Conservation (phyloP, 1,284 basidiomycete species). For the Gymnopus androsaceus region DNA sequence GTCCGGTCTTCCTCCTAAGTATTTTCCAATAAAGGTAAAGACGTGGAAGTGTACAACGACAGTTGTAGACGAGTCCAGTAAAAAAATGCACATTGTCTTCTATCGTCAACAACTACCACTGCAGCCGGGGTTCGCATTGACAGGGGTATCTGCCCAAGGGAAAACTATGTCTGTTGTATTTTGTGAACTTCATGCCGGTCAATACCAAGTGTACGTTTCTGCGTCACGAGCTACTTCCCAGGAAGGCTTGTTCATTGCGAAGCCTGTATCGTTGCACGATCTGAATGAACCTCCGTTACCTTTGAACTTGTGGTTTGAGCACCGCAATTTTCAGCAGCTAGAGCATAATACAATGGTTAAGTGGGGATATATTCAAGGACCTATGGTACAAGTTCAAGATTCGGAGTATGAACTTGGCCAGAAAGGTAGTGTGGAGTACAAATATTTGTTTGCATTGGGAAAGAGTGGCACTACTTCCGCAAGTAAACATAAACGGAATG, state of each 20-base stretch:
- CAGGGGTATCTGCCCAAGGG: constrained; percentile 19
- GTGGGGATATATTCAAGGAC: not conserved
- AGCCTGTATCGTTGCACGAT: not conserved
- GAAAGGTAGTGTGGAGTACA: not conserved
- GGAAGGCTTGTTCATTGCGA: constrained; percentile 12
- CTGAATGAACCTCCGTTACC: not conserved
- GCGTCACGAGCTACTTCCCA: constrained; percentile 18
- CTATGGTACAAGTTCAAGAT: not conserved
- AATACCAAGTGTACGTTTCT: constrained; percentile 10
- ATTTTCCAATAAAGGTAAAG: constrained; percentile 22
- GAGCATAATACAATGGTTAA: constrained; percentile 2
- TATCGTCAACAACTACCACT: constrained; percentile 1
- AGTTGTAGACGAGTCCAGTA: not conserved
- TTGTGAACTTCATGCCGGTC: constrained; percentile 15
- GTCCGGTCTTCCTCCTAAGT: constrained; percentile 17
- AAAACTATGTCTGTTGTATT: constrained; percentile 19
- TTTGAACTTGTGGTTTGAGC: not conserved
- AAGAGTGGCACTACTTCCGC: not conserved
- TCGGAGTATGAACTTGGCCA: not conserved
- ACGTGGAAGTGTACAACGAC: constrained; percentile 22
- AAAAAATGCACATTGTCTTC: not conserved
- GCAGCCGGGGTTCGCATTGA: constrained; percentile 9
- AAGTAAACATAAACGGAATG: not conserved
- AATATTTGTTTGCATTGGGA: not conserved
- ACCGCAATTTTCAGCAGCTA: not conserved